These are phyloP conservation scores for Prosopis cineraria DNA, from an alignment of 306 rosid species.

Conservation along the genomic window DNA sequence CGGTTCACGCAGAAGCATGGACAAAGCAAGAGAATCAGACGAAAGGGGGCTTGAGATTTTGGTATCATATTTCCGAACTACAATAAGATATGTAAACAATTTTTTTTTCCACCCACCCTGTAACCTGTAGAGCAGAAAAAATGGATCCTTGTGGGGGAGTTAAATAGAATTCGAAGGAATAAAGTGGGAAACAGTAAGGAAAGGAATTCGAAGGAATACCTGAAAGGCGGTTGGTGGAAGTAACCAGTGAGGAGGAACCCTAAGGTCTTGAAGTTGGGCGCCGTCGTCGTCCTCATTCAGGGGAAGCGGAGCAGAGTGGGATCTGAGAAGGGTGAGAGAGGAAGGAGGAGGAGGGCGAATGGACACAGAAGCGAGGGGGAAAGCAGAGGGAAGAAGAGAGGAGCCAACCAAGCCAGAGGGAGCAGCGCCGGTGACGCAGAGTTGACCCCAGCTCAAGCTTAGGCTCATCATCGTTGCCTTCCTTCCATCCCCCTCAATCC, in stretches of 20 bases:
- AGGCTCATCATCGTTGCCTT: not conserved
- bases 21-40: not conserved
- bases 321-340: constrained; percentile 30
- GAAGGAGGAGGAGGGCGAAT: not conserved
- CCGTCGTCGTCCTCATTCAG: constrained; percentile 33
- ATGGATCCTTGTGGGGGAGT: not conserved
- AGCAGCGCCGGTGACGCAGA: not conserved
- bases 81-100: too few species aligned
- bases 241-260: constrained; percentile 74
- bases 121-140: too few species aligned
- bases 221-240: constrained; percentile 66
- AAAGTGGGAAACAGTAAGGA: not conserved
- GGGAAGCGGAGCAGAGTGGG: constrained; percentile 40
- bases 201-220: constrained; percentile 38
- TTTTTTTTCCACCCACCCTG: too few species aligned
- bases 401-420: not conserved
- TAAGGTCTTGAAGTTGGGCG: constrained; percentile 62
- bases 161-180: not conserved
- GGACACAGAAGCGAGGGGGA: constrained; percentile 1
- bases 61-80: not conserved
- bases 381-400: not conserved
- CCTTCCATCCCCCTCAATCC: not conserved
- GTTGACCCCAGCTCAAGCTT: not conserved
- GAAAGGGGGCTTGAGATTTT: not conserved
- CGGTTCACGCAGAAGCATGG: not conserved